Conservation (phyloP, 2,329 filamentous ascomycete genomes). For the Fusarium annulatum region DNA sequence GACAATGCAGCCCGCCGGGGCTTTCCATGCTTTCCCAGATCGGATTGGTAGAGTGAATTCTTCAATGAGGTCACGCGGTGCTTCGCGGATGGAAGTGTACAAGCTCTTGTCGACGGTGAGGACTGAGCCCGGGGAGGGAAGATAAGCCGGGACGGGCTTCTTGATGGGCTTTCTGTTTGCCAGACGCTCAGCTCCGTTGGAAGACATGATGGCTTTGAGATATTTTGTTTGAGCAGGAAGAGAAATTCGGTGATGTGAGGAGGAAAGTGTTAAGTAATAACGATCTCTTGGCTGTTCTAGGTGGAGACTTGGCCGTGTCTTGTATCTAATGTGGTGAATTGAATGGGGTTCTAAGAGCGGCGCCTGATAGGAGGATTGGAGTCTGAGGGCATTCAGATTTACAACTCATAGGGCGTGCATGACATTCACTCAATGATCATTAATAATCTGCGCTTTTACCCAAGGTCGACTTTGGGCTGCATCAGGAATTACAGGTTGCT, state of each 20-base stretch:
- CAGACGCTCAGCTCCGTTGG: slow-evolving; percentile 51
- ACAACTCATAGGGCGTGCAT: not conserved
- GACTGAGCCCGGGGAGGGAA: slow-evolving; percentile 56
- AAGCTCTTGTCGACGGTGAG: slow-evolving; percentile 56
- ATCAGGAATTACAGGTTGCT: not conserved
- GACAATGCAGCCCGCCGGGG: slow-evolving; percentile 74
- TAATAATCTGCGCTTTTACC: not conserved
- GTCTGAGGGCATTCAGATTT: too few relatives aligned
- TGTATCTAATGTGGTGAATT: too few relatives aligned
- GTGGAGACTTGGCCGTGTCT: not conserved
- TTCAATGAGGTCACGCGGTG: slow-evolving; percentile 55
- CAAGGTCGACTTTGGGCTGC: not conserved
- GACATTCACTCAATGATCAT: not conserved
- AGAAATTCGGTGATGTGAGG: slow-evolving; percentile 2
- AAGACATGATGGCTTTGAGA: slow-evolving; percentile 27
- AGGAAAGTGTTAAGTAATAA: not conserved
- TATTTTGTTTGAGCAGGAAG: not conserved
- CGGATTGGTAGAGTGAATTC: slow-evolving; percentile 77
- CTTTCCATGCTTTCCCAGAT: slow-evolving; percentile 78
- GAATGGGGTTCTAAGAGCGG: too few relatives aligned
- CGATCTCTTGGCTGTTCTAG: slow-evolving; percentile 5
- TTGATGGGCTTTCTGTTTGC: slow-evolving; percentile 57
- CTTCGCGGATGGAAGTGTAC: slow-evolving; percentile 71
- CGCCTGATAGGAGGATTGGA: too few relatives aligned
- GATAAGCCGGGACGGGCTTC: slow-evolving; percentile 62